Percentiles rank a stretch among this genome's conserved stretches.
Evolutionary conservation across 2,329 filamentous ascomycete species (phyloP).

Genomic region (Neobulgaria alba): DNA sequence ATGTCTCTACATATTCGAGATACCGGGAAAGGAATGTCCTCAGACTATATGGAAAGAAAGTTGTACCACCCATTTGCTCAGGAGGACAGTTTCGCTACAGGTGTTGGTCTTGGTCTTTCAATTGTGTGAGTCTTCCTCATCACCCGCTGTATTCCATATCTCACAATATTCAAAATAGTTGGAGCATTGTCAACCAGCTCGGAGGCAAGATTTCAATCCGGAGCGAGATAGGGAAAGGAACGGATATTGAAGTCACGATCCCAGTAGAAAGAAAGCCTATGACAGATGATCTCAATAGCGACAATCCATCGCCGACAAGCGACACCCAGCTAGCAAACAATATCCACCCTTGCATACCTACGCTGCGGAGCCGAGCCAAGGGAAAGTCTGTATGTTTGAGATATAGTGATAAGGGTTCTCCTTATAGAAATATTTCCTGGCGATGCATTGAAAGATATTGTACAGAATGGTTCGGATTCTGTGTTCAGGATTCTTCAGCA

Average conservation of each 20-base stretch:
- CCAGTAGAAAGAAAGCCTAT: slow-evolving; percentile 21
- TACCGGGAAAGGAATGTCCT: slow-evolving; percentile 53
- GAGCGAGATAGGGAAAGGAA: slow-evolving; percentile 44
- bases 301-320: not conserved
- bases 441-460: slow-evolving; percentile 22
- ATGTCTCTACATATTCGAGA: slow-evolving; percentile 42
- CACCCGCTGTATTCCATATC: too few relatives aligned
- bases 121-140: slow-evolving; percentile 43
- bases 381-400: slow-evolving; percentile 16
- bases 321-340: slow-evolving; percentile 5
- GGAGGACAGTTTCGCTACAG: slow-evolving; percentile 50
- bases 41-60: slow-evolving; percentile 48
- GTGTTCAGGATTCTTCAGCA: slow-evolving; percentile 4
- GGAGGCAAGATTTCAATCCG: slow-evolving; percentile 51
- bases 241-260: slow-evolving; percentile 42
- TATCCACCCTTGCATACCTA: slow-evolving; percentile 12
- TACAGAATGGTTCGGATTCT: slow-evolving; percentile 23
- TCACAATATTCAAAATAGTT: too few relatives aligned
- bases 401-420: not conserved
- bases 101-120: slow-evolving; percentile 52
- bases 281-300: not conserved
- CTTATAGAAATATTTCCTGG: slow-evolving; percentile 15
- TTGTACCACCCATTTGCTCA: slow-evolving; percentile 55
- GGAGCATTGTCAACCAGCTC: slow-evolving; percentile 47
- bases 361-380: slow-evolving; percentile 9